Evolutionary conservation across 140 eudicot species (phyloP).

Genomic region (Stevia rebaudiana): DNA sequence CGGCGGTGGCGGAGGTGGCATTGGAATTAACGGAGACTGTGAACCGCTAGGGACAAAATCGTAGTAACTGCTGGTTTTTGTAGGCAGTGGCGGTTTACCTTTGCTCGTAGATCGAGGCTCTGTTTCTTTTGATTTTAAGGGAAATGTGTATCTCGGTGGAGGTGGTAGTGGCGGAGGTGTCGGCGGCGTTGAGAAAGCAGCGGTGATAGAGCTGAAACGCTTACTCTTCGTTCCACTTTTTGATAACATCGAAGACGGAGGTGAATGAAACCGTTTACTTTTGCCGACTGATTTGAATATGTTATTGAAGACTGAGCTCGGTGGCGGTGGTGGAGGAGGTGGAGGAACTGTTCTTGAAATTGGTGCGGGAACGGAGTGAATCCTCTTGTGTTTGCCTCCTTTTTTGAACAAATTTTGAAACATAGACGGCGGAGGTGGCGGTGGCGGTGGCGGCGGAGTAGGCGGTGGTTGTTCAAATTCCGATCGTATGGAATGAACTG

Average conservation of each 20-base stretch:
- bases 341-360: not conserved
- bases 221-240: constrained; percentile 39
- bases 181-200: constrained; percentile 22
- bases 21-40: constrained; percentile 63
- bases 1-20: constrained; percentile 50
- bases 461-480: constrained; percentile 33
- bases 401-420: constrained; percentile 61
- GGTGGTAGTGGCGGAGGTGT: constrained; percentile 25
- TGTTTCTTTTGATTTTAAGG: not conserved
- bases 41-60: constrained; percentile 43
- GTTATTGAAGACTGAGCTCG: constrained; percentile 59
- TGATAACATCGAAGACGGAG: constrained; percentile 43
- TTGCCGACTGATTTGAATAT: constrained; percentile 47
- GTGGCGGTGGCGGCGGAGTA: constrained; percentile 61
- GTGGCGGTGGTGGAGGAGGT: constrained; percentile 29
- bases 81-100: constrained; percentile 70
- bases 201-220: constrained; percentile 5
- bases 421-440: constrained; percentile 45
- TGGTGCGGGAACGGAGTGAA: constrained; percentile 32
- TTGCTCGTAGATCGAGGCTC: constrained; percentile 9
- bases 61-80: constrained; percentile 35
- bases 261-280: constrained; percentile 43
- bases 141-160: constrained; percentile 11
- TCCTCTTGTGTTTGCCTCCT: constrained; percentile 49
- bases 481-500: constrained; percentile 10